Evolutionary conservation across 2,329 filamentous ascomycete genomes (phyloP).

Genomic region (Aspergillus costaricaensis): DNA sequence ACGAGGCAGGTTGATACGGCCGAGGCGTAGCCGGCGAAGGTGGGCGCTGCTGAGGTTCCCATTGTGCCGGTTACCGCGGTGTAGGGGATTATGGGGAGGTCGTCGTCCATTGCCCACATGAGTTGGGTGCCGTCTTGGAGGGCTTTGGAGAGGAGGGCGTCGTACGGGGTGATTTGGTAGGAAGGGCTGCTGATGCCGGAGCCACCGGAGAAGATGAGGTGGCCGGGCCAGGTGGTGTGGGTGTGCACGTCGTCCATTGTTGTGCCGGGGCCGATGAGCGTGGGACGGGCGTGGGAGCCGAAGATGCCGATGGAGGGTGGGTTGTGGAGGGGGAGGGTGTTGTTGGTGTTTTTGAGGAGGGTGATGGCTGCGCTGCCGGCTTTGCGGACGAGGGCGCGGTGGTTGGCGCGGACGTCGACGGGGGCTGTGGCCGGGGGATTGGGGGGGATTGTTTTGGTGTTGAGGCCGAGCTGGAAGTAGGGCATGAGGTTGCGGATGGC

Average conservation of each 20-base stretch:
- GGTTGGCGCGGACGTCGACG: slow-evolving; percentile 53
- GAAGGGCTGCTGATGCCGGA: background rate
- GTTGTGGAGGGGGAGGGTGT: slow-evolving; percentile 44
- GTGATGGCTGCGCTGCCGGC: slow-evolving; percentile 60
- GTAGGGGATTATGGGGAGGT: too few relatives aligned
- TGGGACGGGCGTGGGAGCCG: background rate
- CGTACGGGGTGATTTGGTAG: too few relatives aligned
- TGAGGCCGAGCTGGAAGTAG: too few relatives aligned
- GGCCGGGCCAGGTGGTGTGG: too few relatives aligned
- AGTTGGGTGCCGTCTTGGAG: too few relatives aligned
- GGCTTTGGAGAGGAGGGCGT: too few relatives aligned
- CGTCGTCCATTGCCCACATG: too few relatives aligned
- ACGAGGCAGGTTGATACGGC: slow-evolving; percentile 46
- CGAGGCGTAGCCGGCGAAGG: slow-evolving; percentile 59
- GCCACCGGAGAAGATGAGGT: background rate
- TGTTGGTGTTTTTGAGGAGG: slow-evolving; percentile 54
- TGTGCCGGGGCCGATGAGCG: background rate
- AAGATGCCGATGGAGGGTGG: slow-evolving; percentile 8
- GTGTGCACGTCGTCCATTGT: too few relatives aligned
- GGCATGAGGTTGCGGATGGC: slow-evolving; percentile 46
- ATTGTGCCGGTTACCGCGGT: too few relatives aligned
- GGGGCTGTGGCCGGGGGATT: background rate
- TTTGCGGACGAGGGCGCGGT: slow-evolving; percentile 42
- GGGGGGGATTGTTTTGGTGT: too few relatives aligned
- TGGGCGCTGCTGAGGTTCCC: slow-evolving; percentile 30